Base-by-base conservation (phyloP, 306 rosid genomes). In the Rosa multiflora region DNA sequence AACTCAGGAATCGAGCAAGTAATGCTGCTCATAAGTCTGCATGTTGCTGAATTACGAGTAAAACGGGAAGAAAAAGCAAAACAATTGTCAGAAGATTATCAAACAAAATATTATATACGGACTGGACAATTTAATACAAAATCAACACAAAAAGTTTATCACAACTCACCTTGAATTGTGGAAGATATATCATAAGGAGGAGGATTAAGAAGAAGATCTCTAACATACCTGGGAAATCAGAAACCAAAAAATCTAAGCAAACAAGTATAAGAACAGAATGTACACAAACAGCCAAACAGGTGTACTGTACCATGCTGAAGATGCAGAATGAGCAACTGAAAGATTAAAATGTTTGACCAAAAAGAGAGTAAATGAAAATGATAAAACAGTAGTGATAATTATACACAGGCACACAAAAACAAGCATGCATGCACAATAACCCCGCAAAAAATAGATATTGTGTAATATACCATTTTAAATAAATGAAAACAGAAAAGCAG, bases 181-280 rank as follows among this genome's bases (percentile, higher is more conserved):
- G 90, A 86, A 20, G 97, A 94, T 77, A 90, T 92, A 81, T 86
- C 91, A 87, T 91, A 87, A 46, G 97, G 80, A 78, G 99, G 99
- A 85, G 99, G 99, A 83, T 94, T 92, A 85, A 94, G 90, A 77
- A 94, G 88, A 88, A 94, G 93, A 88, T 94, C 93, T 80, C 93
- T 88, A 56, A 91, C 75, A 81, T 91, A 94, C 90, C 97, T 94
- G 85, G 62, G 37, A 81, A 81, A 78, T 83, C 61, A 76, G 32
- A 75, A 74, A 59, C 17, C 12, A 14, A 55, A n/a, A 59, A 43
- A 59, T 26, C 10, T 63, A 74, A 79, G 72, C 20, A 75, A 40
- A 72, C 43, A 74, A 42, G 39, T 67, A 68, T 8, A 35, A 56
- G 74, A 42, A 37, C 46, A 76, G 44, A 47, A 62, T 18, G 44